Conservation (phyloP, 169 alveolate genomes). For the Cryptosporidium felis region DNA sequence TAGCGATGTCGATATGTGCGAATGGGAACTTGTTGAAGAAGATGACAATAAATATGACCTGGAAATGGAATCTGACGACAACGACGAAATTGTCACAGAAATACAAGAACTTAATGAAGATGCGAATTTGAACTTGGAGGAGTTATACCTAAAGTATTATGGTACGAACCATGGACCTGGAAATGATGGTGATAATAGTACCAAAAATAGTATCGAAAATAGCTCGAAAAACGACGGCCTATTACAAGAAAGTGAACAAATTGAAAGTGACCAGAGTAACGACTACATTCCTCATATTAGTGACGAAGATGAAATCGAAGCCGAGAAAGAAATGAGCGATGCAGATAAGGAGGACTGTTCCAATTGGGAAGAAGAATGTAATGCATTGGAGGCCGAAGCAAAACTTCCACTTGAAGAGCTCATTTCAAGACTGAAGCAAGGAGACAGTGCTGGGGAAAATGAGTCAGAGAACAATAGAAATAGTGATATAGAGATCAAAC, state of each 20-base stretch:
- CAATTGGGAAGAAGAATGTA: conserved; percentile 50
- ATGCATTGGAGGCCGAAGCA: conserved; percentile 64
- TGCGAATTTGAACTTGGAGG: conserved; percentile 66
- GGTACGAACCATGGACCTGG: not conserved
- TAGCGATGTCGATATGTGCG: not conserved
- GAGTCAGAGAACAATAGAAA: not conserved
- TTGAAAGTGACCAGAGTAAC: not conserved
- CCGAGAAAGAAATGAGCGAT: conserved; percentile 16
- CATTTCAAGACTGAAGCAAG: conserved; percentile 1
- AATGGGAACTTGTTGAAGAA: conserved; percentile 43
- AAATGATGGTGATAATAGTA: not conserved
- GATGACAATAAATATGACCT: conserved; percentile 54
- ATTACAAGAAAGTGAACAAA: not conserved
- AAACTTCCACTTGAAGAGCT: conserved; percentile 46
- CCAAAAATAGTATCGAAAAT: not conserved
- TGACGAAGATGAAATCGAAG: not conserved
- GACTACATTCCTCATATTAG: not conserved
- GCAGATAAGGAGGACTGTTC: conserved; percentile 24
- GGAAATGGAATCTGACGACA: conserved; percentile 48
- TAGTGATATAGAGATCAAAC: not conserved
- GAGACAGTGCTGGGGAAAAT: not conserved
- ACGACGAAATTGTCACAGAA: conserved; percentile 68
- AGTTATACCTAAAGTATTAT: conserved; percentile 26
- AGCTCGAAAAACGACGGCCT: not conserved
- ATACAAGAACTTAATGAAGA: conserved; percentile 70